Percentiles rank a stretch among this genome's conserved stretches.
Conservation (phyloP, 2,329 filamentous ascomycete species). For the Cercospora canescens region DNA sequence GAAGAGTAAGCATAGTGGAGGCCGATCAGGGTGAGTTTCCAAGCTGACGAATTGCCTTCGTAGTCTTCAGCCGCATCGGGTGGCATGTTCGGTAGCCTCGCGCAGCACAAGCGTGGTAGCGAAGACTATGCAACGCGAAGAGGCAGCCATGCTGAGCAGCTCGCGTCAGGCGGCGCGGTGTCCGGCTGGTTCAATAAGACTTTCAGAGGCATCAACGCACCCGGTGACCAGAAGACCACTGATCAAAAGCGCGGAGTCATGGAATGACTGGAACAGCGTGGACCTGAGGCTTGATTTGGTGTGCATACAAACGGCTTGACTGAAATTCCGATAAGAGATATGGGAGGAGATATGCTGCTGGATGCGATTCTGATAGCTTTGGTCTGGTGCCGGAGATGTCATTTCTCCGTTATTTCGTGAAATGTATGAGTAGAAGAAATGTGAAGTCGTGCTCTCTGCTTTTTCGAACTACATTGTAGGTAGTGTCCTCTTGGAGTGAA, state of each 20-base stretch:
- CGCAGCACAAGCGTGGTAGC: slow-evolving; percentile 33
- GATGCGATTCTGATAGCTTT: background rate
- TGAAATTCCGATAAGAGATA: background rate
- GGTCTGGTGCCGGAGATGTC: background rate
- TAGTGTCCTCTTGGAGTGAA: background rate
- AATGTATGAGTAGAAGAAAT: background rate
- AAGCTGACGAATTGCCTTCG: background rate
- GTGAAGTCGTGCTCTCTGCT: background rate
- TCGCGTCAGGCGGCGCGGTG: slow-evolving; percentile 21
- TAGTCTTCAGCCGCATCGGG: slow-evolving; percentile 30
- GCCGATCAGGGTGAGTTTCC: background rate
- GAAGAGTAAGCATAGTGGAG: slow-evolving; percentile 12
- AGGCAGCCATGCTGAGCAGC: slow-evolving; percentile 29
- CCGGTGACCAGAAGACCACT: slow-evolving; percentile 10
- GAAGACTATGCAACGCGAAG: slow-evolving; percentile 35
- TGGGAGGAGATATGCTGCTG: background rate
- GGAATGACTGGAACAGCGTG: slow-evolving; percentile 23
- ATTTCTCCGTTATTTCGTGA: background rate
- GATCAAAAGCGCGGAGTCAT: slow-evolving; percentile 26
- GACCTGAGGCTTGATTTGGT: slow-evolving; percentile 2
- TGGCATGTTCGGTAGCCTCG: slow-evolving; percentile 32
- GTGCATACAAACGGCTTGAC: background rate
- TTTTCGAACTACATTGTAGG: background rate
- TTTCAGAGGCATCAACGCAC: slow-evolving; percentile 28
- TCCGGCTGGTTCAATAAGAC: slow-evolving; percentile 33